phyloP scores from a whole-genome alignment of 1,284 basidiomycete species.

The Serendipita sp. region DNA sequence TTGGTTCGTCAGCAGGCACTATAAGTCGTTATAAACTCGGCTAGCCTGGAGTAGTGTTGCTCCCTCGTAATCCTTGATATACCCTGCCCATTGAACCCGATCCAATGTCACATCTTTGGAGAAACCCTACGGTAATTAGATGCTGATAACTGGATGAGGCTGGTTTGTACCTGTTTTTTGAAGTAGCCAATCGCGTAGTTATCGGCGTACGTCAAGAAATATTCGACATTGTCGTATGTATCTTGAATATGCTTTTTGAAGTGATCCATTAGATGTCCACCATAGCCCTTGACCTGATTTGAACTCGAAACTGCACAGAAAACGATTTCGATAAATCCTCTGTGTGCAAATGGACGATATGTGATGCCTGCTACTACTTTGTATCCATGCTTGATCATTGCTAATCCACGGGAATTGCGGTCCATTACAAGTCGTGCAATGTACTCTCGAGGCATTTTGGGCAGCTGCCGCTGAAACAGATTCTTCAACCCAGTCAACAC shows the following conservation, averaged over 20 bases:
- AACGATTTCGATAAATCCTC: constrained; percentile 95
- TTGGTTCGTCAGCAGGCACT: not conserved
- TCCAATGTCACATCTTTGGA: constrained; percentile 91
- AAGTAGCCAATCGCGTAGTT: constrained; percentile 99
- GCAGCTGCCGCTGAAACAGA: constrained; percentile 92
- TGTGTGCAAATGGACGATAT: constrained; percentile 88
- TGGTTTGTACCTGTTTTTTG: constrained; percentile 60
- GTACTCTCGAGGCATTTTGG: constrained; percentile 98
- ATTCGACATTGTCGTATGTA: constrained; percentile 57
- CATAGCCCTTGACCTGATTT: constrained; percentile 98
- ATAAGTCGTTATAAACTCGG: not conserved
- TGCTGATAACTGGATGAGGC: not conserved
- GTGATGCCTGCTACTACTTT: constrained; percentile 98
- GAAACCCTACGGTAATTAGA: constrained; percentile 46
- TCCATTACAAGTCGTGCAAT: constrained; percentile 94
- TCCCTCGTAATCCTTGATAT: constrained; percentile 99
- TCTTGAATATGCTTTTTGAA: constrained; percentile 87
- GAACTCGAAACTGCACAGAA: constrained; percentile 96
- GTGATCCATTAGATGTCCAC: constrained; percentile 97
- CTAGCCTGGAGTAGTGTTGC: constrained; percentile 92
- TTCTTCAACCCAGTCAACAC: constrained; percentile 91
- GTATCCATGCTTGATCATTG: constrained; percentile 89
- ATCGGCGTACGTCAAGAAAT: constrained; percentile 97
- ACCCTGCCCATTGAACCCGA: constrained; percentile 89
- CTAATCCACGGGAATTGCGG: constrained; percentile 78